Conservation (phyloP, 495 filamentous ascomycete genomes). For the Penicillium macrosclerotiorum region DNA sequence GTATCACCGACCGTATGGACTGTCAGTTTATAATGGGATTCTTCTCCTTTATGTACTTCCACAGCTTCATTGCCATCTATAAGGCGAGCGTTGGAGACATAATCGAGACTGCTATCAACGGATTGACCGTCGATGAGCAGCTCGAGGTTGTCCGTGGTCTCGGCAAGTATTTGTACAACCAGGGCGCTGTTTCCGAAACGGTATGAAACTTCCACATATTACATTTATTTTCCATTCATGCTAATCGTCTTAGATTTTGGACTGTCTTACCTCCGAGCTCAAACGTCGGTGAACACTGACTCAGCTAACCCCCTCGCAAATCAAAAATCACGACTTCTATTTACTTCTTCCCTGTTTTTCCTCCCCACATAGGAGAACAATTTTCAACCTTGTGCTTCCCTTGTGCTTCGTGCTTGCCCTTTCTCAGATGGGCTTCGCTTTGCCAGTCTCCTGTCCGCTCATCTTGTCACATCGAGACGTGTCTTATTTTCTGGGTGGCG, state of each 20-base stretch:
- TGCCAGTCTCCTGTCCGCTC: slow-evolving; percentile 5
- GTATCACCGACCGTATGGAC: slow-evolving; percentile 99
- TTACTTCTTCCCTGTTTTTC: slow-evolving; percentile 17
- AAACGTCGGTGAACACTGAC: slow-evolving; percentile 32
- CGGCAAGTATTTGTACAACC: slow-evolving; percentile 81
- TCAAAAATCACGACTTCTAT: slow-evolving; percentile 25
- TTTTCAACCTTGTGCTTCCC: slow-evolving; percentile 11
- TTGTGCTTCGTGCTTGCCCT: slow-evolving; percentile 2
- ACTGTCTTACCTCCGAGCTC: slow-evolving; percentile 43
- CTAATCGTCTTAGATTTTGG: slow-evolving; percentile 36
- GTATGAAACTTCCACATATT: slow-evolving; percentile 37
- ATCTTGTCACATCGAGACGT: background rate
- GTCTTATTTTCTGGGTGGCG: too few relatives aligned
- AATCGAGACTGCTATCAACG: slow-evolving; percentile 84
- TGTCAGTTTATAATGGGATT: slow-evolving; percentile 99
- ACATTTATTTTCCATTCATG: background rate
- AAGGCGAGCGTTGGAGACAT: slow-evolving; percentile 78
- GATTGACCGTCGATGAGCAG: slow-evolving; percentile 79
- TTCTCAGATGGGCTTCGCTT: slow-evolving; percentile 3
- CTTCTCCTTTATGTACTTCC: slow-evolving; percentile 97
- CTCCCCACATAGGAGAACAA: slow-evolving; percentile 5
- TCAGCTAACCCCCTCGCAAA: slow-evolving; percentile 3
- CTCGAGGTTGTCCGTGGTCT: slow-evolving; percentile 82
- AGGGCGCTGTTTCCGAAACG: slow-evolving; percentile 65
- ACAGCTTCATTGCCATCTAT: slow-evolving; percentile 91